Percentiles rank a stretch among this genome's conserved stretches.
Conservation (phyloP, 768 basidiomycete species). For the Lactarius vividus region DNA sequence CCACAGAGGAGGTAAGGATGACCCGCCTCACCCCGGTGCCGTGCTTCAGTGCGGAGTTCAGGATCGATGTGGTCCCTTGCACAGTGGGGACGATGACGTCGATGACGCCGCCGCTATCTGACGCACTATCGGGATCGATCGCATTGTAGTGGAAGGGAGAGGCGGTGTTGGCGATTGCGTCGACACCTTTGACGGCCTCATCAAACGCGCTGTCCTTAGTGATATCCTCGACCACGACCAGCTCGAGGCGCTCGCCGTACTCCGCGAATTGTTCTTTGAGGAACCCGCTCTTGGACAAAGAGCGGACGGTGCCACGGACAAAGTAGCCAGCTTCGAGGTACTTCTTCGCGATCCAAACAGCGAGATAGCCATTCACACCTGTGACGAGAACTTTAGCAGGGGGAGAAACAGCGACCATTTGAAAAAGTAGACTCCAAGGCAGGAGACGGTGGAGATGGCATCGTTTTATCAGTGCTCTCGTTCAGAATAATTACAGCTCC, state of each 20-base stretch:
- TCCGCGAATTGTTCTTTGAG: constrained; percentile 52
- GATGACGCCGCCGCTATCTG: no score
- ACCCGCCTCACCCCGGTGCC: constrained; percentile 58
- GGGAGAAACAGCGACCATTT: constrained; percentile 38
- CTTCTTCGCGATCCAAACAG: constrained; percentile 52
- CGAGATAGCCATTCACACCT: constrained; percentile 61
- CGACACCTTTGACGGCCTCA: constrained; percentile 72
- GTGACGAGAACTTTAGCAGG: constrained; percentile 49
- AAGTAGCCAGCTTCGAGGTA: constrained; percentile 61
- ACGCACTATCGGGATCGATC: constrained; percentile 39
- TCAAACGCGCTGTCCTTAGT: constrained; percentile 64
- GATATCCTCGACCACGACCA: constrained; percentile 71
- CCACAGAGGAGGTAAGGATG: constrained; percentile 59
- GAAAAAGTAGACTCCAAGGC: neutral
- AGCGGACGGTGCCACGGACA: constrained; percentile 67
- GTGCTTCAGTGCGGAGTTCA: constrained; percentile 56
- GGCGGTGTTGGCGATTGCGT: constrained; percentile 68
- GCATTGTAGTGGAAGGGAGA: constrained; percentile 55
- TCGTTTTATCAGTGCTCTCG: neutral
- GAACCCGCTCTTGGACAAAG: constrained; percentile 54
- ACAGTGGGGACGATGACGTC: constrained; percentile 74
- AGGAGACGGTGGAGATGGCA: neutral
- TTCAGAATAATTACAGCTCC: no score
- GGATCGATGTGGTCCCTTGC: constrained; percentile 60
- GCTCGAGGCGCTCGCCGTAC: constrained; percentile 57